These are phyloP conservation scores for Biscutella laevigata DNA, from an alignment of 441 rosid species.

Conservation along the genomic window DNA sequence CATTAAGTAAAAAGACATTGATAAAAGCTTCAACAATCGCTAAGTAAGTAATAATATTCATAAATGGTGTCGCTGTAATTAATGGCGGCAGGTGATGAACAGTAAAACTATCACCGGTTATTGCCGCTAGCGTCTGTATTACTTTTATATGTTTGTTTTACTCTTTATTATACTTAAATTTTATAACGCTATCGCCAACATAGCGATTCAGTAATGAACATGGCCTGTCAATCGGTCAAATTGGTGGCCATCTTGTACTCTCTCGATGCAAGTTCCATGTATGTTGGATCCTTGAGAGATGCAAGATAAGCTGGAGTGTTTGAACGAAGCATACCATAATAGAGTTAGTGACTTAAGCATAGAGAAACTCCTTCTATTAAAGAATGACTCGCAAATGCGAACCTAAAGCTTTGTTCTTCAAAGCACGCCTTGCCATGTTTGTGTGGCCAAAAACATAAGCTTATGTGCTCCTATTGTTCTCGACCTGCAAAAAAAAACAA, in stretches of 20 bases:
- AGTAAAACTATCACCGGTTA: too few relatives aligned
- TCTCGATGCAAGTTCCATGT: slow-evolving; percentile 38
- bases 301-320: slow-evolving; percentile 64
- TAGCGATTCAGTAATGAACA: too few relatives aligned
- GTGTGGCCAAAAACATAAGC: slow-evolving; percentile 68
- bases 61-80: too few relatives aligned
- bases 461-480: slow-evolving; percentile 62
- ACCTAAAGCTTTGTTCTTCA: slow-evolving; percentile 82
- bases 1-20: too few relatives aligned
- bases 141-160: too few relatives aligned
- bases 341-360: slow-evolving; percentile 7
- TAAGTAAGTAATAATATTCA: too few relatives aligned
- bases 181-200: too few relatives aligned
- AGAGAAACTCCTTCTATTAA: not conserved
- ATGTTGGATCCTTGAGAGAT: slow-evolving; percentile 60
- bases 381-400: slow-evolving; percentile 20
- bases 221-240: slow-evolving; percentile 92
- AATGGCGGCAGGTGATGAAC: too few relatives aligned
- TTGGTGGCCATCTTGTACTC: slow-evolving; percentile 82
- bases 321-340: slow-evolving; percentile 4
- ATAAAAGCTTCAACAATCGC: too few relatives aligned
- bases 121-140: too few relatives aligned
- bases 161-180: too few relatives aligned
- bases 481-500: too few relatives aligned
- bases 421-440: slow-evolving; percentile 80